A percentile compares a stretch with the other conserved stretches of the same genome.
phyloP scores from a whole-genome alignment of 2,329 filamentous ascomycete genomes.

The Didymella segeticola region DNA sequence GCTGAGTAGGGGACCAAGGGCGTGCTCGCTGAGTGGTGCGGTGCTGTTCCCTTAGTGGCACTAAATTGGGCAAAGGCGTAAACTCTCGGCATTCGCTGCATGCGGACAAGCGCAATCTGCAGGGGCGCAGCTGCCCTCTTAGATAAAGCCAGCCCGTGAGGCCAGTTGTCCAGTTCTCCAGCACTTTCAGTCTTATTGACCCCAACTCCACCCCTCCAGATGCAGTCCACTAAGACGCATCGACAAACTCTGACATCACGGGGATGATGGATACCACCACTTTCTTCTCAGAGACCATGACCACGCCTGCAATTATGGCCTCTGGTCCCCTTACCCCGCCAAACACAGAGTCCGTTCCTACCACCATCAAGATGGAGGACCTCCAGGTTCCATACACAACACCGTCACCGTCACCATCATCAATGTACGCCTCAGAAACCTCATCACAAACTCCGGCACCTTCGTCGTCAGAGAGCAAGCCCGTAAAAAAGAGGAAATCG shows the following conservation, averaged over 20 bases:
- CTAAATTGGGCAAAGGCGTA: constrained; percentile 22
- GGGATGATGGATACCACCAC: constrained; percentile 37
- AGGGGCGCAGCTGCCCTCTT: constrained; percentile 31
- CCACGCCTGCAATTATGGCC: constrained; percentile 34
- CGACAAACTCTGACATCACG: constrained; percentile 33
- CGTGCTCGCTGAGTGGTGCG: constrained; percentile 16
- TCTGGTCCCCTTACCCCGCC: constrained; percentile 32
- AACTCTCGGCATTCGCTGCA: constrained; percentile 11
- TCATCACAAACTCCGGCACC: constrained; percentile 28
- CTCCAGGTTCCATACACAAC: constrained; percentile 39
- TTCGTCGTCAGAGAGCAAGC: constrained; percentile 57
- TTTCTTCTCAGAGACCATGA: constrained; percentile 33
- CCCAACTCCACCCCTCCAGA: constrained; percentile 39
- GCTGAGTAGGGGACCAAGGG: constrained; percentile 31
- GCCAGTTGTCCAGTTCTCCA: constrained; percentile 38
- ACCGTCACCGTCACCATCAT: constrained; percentile 30
- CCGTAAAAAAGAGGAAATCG: constrained; percentile 92
- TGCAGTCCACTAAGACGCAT: constrained; percentile 40
- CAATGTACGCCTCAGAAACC: constrained; percentile 25
- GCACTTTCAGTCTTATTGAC: constrained; percentile 36
- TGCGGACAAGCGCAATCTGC: constrained; percentile 22
- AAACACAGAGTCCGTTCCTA: constrained; percentile 31
- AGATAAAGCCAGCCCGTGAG: constrained; percentile 45
- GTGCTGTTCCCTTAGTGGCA: constrained; percentile 19
- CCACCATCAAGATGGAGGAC: constrained; percentile 54